Base-by-base conservation (phyloP, 306 rosid genomes). In the Rosa rugosa region DNA sequence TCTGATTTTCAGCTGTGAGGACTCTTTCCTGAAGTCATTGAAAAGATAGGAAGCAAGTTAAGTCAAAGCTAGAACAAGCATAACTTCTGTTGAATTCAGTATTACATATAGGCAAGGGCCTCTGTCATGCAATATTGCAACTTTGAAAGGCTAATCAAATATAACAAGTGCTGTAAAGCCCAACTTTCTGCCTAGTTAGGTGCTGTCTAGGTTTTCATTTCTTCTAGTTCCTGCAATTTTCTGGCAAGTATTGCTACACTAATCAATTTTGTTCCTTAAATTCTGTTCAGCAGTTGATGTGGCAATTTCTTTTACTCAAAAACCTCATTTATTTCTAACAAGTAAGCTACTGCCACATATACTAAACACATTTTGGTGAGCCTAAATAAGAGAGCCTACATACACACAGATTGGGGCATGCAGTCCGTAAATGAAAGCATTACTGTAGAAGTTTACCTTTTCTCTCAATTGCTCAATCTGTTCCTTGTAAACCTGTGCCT, bases 1-100 rank as follows among this genome's bases (percentile, higher is more conserved):
- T 87, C 73, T 79, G 71, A 85, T 91, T 91, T 84, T 94, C 98
- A 76, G 85, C 86, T 54, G 36, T 50, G 45, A 94, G 88, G 62
- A 27, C 8, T 75, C 64, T 92, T 73, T 81, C 98, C 98, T 94
- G 97, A 79, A 78, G 79, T 63, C 49, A 56, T 17, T 57, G 27
- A 46, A 10, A 46, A 44, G 74, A 66, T 44, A 59, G 22, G 41
- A 16, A 80, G 56, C 57, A 77, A 42, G 25, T 60, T 64, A 51
- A 42, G 73, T 53, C 36, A 12, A 1, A 56, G 64, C 64, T 47
- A 25, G 54, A 49, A 10, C 63, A 9, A 47, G 80, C 54, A 76
- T 45, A 34, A 34, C 17, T 69, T 11, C 41, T 36, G 36, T 22
- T 20, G 46, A 40, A 41, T n/a, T 41, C 40, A 59, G 3, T 4